A percentile compares a stretch with the other conserved stretches of the same genome.
Evolutionary conservation across 352 stramenopile species (phyloP).

Genomic region (Phytophthora multivora): DNA sequence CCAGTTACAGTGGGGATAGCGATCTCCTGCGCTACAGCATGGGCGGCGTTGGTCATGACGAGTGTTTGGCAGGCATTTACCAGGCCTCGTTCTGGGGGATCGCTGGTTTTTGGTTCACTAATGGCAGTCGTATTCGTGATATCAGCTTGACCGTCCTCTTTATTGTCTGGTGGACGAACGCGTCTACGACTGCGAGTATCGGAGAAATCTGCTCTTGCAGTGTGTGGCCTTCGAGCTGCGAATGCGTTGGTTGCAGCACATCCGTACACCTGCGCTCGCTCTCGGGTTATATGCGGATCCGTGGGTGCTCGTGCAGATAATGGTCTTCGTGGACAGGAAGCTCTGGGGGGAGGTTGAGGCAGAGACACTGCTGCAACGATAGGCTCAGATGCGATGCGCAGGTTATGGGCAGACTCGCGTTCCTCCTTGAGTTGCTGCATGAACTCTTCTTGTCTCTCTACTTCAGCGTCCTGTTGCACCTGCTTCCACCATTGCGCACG

Average conservation of each 20-base stretch:
- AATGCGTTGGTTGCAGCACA: slow-evolving; percentile 61
- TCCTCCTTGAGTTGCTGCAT: slow-evolving; percentile 27
- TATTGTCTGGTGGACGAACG: slow-evolving; percentile 1
- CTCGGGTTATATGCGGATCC: slow-evolving; percentile 42
- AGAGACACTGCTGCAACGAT: slow-evolving; percentile 3
- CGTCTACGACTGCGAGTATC: slow-evolving; percentile 6
- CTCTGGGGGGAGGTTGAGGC: slow-evolving; percentile 4
- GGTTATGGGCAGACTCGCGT: neutral
- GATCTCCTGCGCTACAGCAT: slow-evolving; percentile 53
- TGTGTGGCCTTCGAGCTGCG: slow-evolving; percentile 22
- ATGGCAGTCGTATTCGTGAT: neutral
- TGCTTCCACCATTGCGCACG: slow-evolving; percentile 27
- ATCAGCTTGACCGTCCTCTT: neutral
- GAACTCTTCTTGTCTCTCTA: slow-evolving; percentile 21
- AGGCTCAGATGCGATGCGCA: neutral
- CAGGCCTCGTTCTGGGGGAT: neutral
- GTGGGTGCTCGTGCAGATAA: slow-evolving; percentile 30
- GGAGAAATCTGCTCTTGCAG: slow-evolving; percentile 12
- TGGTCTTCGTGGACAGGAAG: slow-evolving; percentile 15
- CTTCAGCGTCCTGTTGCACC: slow-evolving; percentile 16
- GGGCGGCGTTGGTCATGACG: slow-evolving; percentile 63
- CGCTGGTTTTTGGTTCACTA: neutral
- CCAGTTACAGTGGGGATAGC: slow-evolving; percentile 43
- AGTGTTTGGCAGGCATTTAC: slow-evolving; percentile 54
- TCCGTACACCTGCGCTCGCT: slow-evolving; percentile 57